Conservation (phyloP, 805 yeast species). For the Hanseniaspora taiwanica region DNA sequence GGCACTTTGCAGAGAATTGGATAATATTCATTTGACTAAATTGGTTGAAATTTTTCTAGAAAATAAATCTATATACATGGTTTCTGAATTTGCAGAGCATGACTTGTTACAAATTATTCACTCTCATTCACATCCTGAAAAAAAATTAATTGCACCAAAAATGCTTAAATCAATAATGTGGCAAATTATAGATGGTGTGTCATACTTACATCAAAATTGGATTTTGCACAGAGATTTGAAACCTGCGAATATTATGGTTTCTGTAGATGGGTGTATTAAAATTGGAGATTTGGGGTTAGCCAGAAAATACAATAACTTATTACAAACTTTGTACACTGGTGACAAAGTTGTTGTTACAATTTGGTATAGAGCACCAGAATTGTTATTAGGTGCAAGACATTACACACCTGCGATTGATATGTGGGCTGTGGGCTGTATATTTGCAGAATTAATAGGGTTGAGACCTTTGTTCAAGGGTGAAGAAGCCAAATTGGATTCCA, state of each 20-base stretch:
- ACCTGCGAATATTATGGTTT: constrained; percentile 96
- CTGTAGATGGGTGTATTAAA: constrained; percentile 78
- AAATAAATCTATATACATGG: constrained; percentile 83
- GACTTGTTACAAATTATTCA: constrained; percentile 90
- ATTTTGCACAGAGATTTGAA: constrained; percentile 88
- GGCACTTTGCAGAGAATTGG: constrained; percentile 82
- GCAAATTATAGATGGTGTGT: constrained; percentile 88
- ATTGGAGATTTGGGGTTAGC: constrained; percentile 94
- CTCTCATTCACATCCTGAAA: constrained; percentile 82
- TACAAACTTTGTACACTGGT: constrained; percentile 78
- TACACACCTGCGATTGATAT: constrained; percentile 86
- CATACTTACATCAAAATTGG: constrained; percentile 92
- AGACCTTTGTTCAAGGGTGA: constrained; percentile 96
- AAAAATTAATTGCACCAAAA: constrained; percentile 60
- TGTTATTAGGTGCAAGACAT: constrained; percentile 80
- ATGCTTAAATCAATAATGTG: constrained; percentile 77
- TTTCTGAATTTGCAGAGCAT: constrained; percentile 92
- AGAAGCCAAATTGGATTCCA: constrained; percentile 90
- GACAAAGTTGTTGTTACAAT: constrained; percentile 95
- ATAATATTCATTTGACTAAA: constrained; percentile 65
- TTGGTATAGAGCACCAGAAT: constrained; percentile 93
- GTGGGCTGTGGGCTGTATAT: constrained; percentile 93
- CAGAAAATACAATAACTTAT: constrained; percentile 70
- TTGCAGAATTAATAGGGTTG: constrained; percentile 79
- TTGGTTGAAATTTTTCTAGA: constrained; percentile 77